Conservation (phyloP, 2,329 filamentous ascomycete genomes). For the Leptoxyphium fumago region DNA sequence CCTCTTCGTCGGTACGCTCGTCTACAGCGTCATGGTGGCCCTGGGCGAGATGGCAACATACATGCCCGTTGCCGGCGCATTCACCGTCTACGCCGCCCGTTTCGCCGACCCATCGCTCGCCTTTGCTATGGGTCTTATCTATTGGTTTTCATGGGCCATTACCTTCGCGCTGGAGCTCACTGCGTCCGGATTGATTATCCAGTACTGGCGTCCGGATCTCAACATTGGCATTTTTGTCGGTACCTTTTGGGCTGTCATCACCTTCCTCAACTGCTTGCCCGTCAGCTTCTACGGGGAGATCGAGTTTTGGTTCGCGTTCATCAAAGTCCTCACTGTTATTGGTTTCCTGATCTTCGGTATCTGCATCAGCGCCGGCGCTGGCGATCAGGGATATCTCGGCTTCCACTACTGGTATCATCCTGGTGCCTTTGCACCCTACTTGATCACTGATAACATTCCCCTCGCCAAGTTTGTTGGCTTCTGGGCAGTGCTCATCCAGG, state of each 20-base stretch:
- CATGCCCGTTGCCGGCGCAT: conserved; percentile 33
- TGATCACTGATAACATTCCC: conserved; percentile 25
- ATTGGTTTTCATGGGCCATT: conserved; percentile 37
- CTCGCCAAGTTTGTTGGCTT: conserved; percentile 30
- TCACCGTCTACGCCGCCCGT: conserved; percentile 42
- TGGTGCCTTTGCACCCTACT: conserved; percentile 16
- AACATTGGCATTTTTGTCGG: conserved; percentile 30
- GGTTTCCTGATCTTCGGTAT: conserved; percentile 36
- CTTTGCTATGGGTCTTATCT: conserved; percentile 30
- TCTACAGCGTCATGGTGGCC: conserved; percentile 27
- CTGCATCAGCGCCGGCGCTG: conserved; percentile 34
- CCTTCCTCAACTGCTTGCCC: conserved; percentile 28
- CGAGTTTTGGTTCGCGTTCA: conserved; percentile 36
- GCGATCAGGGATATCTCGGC: conserved; percentile 29
- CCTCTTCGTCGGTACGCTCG: conserved; percentile 14
- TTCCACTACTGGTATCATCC: conserved; percentile 27
- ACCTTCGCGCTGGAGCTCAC: conserved; percentile 32
- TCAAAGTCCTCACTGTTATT: conserved; percentile 38
- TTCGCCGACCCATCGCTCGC: conserved; percentile 44
- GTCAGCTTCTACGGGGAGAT: conserved; percentile 37
- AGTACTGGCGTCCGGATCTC: conserved; percentile 39
- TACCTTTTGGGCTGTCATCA: conserved; percentile 20
- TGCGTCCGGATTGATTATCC: conserved; percentile 31
- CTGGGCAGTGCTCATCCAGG: conserved; percentile 18
- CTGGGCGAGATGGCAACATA: conserved; percentile 45